These are phyloP conservation scores for Cucumis hystrix DNA, from an alignment of 306 rosid genomes.

Conservation along the genomic window DNA sequence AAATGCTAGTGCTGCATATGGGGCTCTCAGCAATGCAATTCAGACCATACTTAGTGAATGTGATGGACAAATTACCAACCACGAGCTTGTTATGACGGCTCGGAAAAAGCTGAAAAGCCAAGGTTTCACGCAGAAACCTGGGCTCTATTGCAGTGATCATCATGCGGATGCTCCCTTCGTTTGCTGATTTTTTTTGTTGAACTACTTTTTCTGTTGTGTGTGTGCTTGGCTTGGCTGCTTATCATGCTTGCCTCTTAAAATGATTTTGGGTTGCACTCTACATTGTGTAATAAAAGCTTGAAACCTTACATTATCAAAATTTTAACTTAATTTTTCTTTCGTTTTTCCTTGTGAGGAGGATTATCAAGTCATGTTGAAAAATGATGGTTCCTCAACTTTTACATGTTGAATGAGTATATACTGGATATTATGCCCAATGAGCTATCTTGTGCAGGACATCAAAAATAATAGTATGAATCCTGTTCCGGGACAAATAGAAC, in stretches of 20 bases:
- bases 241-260: not conserved
- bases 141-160: conserved; percentile 58
- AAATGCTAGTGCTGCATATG: conserved; percentile 34
- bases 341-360: not conserved
- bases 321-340: not conserved
- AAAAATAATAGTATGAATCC: too few relatives aligned
- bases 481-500: too few relatives aligned
- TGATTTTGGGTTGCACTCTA: not conserved
- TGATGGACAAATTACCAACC: conserved; percentile 34
- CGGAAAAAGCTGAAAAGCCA: conserved; percentile 38
- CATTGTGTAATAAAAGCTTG: not conserved
- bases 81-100: conserved; percentile 43
- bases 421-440: too few relatives aligned
- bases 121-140: conserved; percentile 63
- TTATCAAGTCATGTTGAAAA: too few relatives aligned
- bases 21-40: conserved; percentile 68
- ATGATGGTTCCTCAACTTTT: too few relatives aligned
- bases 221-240: not conserved
- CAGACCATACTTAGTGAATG: conserved; percentile 34
- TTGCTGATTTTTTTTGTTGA: conserved; percentile 3
- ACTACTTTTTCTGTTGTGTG: not conserved
- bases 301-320: not conserved
- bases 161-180: conserved; percentile 35
- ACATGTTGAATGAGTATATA: too few relatives aligned
- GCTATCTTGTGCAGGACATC: too few relatives aligned